phyloP scores from a whole-genome alignment of 176 grass and related monocot genomes.

The barley (Hordeum vulgare) region MorexV3_pseudomolecules_assembly NC_058522.1:550267853-550268352 shows the following conservation, averaged over 20 bases:
- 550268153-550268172: background rate
- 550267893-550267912: background rate
- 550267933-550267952: too few relatives aligned
- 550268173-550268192: background rate
- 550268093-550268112: slow-evolving; percentile 13
- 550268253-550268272: background rate
- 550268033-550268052: slow-evolving; percentile 48
- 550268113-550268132: background rate
- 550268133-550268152: background rate
- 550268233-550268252: background rate
- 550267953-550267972: slow-evolving; percentile 42
- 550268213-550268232: background rate
- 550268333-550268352: background rate
- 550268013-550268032: slow-evolving; percentile 47
- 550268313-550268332: background rate
- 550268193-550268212: background rate
- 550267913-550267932: background rate
- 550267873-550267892: background rate
- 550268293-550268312: background rate
- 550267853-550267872: background rate
- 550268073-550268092: slow-evolving; percentile 40
- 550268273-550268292: background rate
- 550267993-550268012: slow-evolving; percentile 64
- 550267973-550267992: background rate
- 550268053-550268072: slow-evolving; percentile 75